Conservation (phyloP, 352 stramenopile genomes). For the Phytophthora brassicae region DNA sequence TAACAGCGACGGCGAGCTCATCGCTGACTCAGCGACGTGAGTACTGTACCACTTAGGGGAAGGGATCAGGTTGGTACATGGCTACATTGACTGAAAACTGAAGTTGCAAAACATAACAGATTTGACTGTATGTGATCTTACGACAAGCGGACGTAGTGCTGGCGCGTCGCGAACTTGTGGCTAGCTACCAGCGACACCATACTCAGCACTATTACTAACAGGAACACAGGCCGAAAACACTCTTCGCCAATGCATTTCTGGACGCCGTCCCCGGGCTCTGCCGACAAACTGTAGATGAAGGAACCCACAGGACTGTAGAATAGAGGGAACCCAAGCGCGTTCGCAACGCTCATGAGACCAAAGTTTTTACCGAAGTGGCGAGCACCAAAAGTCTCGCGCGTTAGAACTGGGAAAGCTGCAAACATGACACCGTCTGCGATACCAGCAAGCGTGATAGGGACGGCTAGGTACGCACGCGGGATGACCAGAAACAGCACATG, state of each 20-base stretch:
- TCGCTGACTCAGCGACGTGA: no score
- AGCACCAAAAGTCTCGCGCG: slow-evolving; percentile 66
- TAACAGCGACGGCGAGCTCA: slow-evolving; percentile 17
- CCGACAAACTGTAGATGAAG: slow-evolving; percentile 52
- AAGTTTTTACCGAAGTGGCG: slow-evolving; percentile 83
- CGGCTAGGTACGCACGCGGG: slow-evolving; percentile 36
- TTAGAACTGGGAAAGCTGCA: slow-evolving; percentile 66
- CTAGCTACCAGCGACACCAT: slow-evolving; percentile 51
- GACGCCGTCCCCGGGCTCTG: slow-evolving; percentile 36
- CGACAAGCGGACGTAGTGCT: slow-evolving; percentile 21
- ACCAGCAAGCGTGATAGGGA: slow-evolving; percentile 65
- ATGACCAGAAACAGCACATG: slow-evolving; percentile 62
- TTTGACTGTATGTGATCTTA: slow-evolving; percentile 1
- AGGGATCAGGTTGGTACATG: slow-evolving; percentile 11
- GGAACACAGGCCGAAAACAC: slow-evolving; percentile 69
- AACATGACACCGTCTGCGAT: slow-evolving; percentile 78
- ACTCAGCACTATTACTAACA: slow-evolving; percentile 57
- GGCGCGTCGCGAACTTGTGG: slow-evolving; percentile 48
- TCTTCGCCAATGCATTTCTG: slow-evolving; percentile 54
- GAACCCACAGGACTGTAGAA: slow-evolving; percentile 72
- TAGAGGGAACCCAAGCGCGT: slow-evolving; percentile 69
- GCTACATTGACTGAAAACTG: slow-evolving; percentile 8
- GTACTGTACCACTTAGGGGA: not conserved
- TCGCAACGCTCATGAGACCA: slow-evolving; percentile 72
- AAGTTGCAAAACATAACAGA: slow-evolving; percentile 6